Percentiles rank a stretch among this genome's conserved stretches.
Evolutionary conservation across 164 flowering plant genomes (phyloP).

Genomic region (Aristolochia contorta): DNA sequence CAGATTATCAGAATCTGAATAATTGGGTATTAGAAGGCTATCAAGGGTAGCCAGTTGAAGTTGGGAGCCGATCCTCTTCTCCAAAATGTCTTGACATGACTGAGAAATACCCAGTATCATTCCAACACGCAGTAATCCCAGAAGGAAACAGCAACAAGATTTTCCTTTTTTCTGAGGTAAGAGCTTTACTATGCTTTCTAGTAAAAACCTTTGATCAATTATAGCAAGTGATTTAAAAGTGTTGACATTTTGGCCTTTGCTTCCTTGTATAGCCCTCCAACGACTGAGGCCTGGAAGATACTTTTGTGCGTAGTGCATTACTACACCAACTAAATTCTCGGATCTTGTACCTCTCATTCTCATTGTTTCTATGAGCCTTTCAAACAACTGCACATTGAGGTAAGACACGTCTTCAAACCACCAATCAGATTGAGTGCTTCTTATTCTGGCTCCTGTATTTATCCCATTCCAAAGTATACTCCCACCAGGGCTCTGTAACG

Average conservation of each 20-base stretch:
- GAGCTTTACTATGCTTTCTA: slow-evolving; percentile 58
- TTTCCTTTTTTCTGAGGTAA: slow-evolving; percentile 77
- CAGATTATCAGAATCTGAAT: slow-evolving; percentile 74
- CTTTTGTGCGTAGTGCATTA: slow-evolving; percentile 73
- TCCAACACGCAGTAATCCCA: slow-evolving; percentile 81
- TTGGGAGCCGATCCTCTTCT: slow-evolving; percentile 78
- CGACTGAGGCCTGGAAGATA: slow-evolving; percentile 78
- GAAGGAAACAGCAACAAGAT: slow-evolving; percentile 64
- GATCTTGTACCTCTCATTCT: slow-evolving; percentile 56
- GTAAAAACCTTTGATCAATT: slow-evolving; percentile 53
- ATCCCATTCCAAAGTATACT: slow-evolving; percentile 98
- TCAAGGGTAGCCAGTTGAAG: slow-evolving; percentile 74
- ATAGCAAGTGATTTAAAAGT: slow-evolving; percentile 34
- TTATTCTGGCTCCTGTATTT: slow-evolving; percentile 75
- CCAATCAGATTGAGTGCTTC: slow-evolving; percentile 79
- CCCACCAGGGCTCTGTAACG: slow-evolving; percentile 93
- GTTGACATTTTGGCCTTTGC: slow-evolving; percentile 40
- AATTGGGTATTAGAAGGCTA: slow-evolving; percentile 69
- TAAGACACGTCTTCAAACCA: slow-evolving; percentile 91
- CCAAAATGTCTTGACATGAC: slow-evolving; percentile 48
- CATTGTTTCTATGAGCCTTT: slow-evolving; percentile 70
- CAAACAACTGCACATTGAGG: slow-evolving; percentile 53
- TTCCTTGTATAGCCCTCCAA: slow-evolving; percentile 52
- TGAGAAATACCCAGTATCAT: slow-evolving; percentile 55
- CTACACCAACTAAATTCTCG: slow-evolving; percentile 60